Conservation (phyloP, 176 grass and related monocot species). For the Eleusine indica region DNA sequence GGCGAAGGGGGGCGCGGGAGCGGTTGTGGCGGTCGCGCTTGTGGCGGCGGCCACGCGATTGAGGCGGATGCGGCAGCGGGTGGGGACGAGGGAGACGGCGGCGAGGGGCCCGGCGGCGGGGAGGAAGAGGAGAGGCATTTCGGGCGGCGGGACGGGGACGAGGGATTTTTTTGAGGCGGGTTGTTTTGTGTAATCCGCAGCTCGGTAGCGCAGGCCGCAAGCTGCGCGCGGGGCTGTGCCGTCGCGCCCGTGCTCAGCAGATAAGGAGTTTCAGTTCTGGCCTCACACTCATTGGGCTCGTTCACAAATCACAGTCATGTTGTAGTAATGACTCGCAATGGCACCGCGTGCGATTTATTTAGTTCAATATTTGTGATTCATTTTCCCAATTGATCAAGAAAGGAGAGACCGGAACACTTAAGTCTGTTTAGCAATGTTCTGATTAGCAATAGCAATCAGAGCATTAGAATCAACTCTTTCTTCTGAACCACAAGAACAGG, state of each 20-base stretch:
- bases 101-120: conserved; percentile 33
- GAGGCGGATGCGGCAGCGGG: conserved; percentile 34
- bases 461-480: too few relatives aligned
- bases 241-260: not conserved
- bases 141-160: conserved; percentile 25
- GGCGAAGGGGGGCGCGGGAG: conserved; percentile 20
- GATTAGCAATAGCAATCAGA: too few relatives aligned
- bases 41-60: conserved; percentile 3
- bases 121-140: conserved; percentile 55
- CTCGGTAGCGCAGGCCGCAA: not conserved
- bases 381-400: too few relatives aligned
- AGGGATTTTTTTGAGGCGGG: conserved; percentile 39
- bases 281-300: too few relatives aligned
- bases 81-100: conserved; percentile 7
- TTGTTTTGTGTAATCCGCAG: conserved; percentile 34
- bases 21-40: not conserved
- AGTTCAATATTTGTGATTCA: too few relatives aligned
- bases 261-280: not conserved
- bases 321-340: too few relatives aligned
- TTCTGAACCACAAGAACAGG: too few relatives aligned
- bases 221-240: not conserved
- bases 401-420: too few relatives aligned
- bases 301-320: too few relatives aligned
- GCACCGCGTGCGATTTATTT: too few relatives aligned
- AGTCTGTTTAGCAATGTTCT: too few relatives aligned